Evolutionary conservation across 1,139 yeast species (phyloP), one percentile per base, ranked within the genome.

Genomic region (Protomyces macrosporus): DNA sequence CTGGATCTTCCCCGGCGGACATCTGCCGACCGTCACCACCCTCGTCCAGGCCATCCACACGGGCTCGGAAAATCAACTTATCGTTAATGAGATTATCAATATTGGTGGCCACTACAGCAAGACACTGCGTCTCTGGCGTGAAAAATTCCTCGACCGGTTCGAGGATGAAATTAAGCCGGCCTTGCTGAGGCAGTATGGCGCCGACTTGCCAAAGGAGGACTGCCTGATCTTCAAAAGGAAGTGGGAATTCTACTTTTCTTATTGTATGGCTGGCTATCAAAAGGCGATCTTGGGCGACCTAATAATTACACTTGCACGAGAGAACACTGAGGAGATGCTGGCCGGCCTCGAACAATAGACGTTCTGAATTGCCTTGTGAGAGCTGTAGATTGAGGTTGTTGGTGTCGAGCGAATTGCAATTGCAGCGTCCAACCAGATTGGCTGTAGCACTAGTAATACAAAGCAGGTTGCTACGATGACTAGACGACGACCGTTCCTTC

Each of bases 1-100:
- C 36, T 60, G 59, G 64, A 60, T 60, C 48, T 60, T 60, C 42
- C 64, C 64, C 6, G 64, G 64, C 12, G 64, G 64, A 10, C 58
- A 54, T 32, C 53, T 55, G 36, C 64, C 64, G 16, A 54, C 64
- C 2, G 59, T 60, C 23, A 45, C 64, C 4, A 36, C 64, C n/a
- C 39, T 60, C 12, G 64, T 55, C 10, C 40, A 42, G 14, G 58
- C 64, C 16, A 60, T 60, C 36, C 53, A 60, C 37, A 45, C 42
- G 12, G 64, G 64, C 6, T 60, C 64, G 35, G 34, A 60, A 16
- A 55, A 55, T 14, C 58, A 60, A 36, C 48, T 60, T 32, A 60
- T 60, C 45, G 55, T 60, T 23, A 55, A 60, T 32, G 59, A 50
- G 14, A 60, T 60, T 16, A 45, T 52, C 35, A 60, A 60, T 35